These are phyloP conservation scores for Venturia aucupariae DNA, from an alignment of 2,329 filamentous ascomycete species.

Conservation along the genomic window DNA sequence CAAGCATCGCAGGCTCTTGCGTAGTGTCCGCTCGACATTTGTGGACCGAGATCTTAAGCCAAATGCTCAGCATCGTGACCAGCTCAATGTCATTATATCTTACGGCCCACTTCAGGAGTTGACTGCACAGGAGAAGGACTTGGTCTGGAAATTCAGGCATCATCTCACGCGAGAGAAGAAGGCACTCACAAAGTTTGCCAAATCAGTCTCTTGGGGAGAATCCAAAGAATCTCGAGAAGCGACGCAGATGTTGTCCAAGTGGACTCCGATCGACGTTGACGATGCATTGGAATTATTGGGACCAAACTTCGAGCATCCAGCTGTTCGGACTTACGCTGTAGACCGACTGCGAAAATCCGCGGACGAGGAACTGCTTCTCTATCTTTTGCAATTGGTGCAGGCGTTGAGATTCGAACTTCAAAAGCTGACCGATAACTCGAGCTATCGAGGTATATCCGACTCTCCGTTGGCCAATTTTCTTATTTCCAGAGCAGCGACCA, in stretches of 20 bases:
- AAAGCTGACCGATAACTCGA: conserved; percentile 43
- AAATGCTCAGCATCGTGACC: conserved; percentile 90
- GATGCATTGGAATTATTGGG: conserved; percentile 91
- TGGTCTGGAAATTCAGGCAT: conserved; percentile 96
- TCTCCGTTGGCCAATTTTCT: conserved; percentile 86
- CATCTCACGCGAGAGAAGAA: conserved; percentile 82
- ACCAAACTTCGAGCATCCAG: conserved; percentile 79
- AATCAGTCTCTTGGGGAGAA: conserved; percentile 92
- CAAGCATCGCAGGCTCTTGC: conserved; percentile 85
- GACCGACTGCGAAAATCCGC: conserved; percentile 85
- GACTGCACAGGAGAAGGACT: conserved; percentile 83
- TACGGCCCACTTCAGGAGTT: conserved; percentile 88
- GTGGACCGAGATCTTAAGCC: conserved; percentile 92
- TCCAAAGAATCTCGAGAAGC: conserved; percentile 78
- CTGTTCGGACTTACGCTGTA: conserved; percentile 87
- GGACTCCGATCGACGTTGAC: conserved; percentile 95
- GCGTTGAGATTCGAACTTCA: conserved; percentile 89
- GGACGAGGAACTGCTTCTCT: conserved; percentile 82
- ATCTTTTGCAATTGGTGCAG: conserved; percentile 88
- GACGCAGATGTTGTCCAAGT: conserved; percentile 79
- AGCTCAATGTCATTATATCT: conserved; percentile 74
- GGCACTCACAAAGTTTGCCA: conserved; percentile 93
- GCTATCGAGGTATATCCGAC: conserved; percentile 47
- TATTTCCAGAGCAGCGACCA: conserved; percentile 76
- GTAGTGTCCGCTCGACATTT: conserved; percentile 87